Conservation (phyloP, 192 early-diverging fungal species). For the Lobosporangium transversale region DNA sequence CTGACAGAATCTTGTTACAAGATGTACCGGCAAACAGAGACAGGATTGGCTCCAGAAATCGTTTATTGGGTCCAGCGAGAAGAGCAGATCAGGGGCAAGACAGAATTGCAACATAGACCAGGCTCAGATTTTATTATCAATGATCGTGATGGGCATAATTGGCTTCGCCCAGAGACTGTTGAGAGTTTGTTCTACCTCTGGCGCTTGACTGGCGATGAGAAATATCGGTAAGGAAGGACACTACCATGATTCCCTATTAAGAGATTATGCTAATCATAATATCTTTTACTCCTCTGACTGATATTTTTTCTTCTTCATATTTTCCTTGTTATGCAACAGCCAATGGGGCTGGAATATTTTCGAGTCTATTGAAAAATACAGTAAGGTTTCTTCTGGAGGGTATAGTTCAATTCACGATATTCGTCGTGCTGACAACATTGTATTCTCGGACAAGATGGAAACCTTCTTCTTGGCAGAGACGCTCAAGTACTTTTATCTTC, state of each 20-base stretch:
- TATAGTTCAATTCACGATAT: slow-evolving; percentile 64
- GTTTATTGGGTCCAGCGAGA: slow-evolving; percentile 64
- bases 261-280: neutral
- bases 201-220: slow-evolving; percentile 83
- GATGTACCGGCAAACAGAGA: slow-evolving; percentile 53
- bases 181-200: slow-evolving; percentile 89
- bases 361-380: slow-evolving; percentile 80
- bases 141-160: slow-evolving; percentile 71
- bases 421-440: slow-evolving; percentile 47
- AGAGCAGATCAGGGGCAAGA: slow-evolving; percentile 36
- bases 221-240: slow-evolving; percentile 73
- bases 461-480: slow-evolving; percentile 89
- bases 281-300: neutral
- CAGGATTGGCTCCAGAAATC: slow-evolving; percentile 53
- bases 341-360: slow-evolving; percentile 89
- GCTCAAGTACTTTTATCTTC: slow-evolving; percentile 85
- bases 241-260: neutral
- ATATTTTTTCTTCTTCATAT: neutral
- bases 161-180: slow-evolving; percentile 86
- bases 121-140: slow-evolving; percentile 69
- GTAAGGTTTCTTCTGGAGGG: slow-evolving; percentile 68
- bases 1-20: slow-evolving; percentile 73
- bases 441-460: slow-evolving; percentile 58
- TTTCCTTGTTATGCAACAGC: slow-evolving; percentile 34
- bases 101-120: slow-evolving; percentile 35